Percentiles rank a stretch among this genome's conserved stretches.
These are phyloP conservation scores for Russula sp. DNA, from an alignment of 768 basidiomycete genomes.

Conservation along the genomic window DNA sequence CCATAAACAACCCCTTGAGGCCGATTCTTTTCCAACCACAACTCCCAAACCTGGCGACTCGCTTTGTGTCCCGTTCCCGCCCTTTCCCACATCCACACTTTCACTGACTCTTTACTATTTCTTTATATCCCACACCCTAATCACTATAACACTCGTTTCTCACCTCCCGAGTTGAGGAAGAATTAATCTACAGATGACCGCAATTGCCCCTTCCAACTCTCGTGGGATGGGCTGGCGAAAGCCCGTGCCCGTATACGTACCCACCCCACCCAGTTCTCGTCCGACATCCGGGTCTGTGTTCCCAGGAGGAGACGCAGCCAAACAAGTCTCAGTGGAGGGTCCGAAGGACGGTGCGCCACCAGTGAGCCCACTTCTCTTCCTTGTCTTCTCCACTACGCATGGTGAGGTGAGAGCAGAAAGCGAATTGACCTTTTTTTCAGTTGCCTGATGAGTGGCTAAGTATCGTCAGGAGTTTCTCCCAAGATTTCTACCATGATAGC, in stretches of 20 bases:
- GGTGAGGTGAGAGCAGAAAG: neutral
- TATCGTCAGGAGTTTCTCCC: constrained; percentile 13
- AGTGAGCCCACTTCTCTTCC: constrained; percentile 7
- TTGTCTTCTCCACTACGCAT: neutral
- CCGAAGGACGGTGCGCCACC: constrained; percentile 9
- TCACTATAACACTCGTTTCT: constrained; percentile 10
- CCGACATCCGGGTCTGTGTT: constrained; percentile 11
- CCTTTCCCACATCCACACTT: constrained; percentile 22
- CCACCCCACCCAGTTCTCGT: constrained; percentile 26
- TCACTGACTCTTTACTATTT: constrained; percentile 15
- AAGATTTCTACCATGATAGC: constrained; percentile 10
- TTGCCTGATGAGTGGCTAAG: constrained; percentile 26
- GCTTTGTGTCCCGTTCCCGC: constrained; percentile 17
- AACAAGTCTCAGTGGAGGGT: neutral
- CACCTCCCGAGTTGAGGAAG: constrained; percentile 22
- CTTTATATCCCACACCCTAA: constrained; percentile 25
- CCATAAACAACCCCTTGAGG: neutral
- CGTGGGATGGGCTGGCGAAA: constrained; percentile 30
- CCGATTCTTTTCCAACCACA: constrained; percentile 19
- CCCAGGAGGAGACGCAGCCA: neutral
- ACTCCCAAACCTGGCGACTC: constrained; percentile 10
- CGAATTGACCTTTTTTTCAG: constrained; percentile 7
- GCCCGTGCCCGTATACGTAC: constrained; percentile 28
- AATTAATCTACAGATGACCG: constrained; percentile 15
- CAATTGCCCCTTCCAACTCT: constrained; percentile 24